These are phyloP conservation scores for Knufia petricola DNA, from an alignment of 2,329 filamentous ascomycete genomes.

Conservation along the genomic window DNA sequence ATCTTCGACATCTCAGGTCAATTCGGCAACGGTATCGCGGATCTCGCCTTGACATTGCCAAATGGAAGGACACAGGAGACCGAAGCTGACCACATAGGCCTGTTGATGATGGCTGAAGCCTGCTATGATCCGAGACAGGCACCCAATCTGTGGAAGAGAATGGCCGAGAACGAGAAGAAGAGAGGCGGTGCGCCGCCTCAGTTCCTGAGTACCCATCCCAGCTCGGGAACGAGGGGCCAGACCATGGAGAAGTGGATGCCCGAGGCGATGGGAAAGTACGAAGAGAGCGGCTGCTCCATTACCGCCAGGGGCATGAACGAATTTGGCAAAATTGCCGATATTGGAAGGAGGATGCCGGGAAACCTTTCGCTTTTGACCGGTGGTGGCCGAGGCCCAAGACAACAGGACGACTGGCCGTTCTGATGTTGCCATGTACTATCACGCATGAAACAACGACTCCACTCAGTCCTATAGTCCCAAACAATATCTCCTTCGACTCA, in stretches of 20 bases:
- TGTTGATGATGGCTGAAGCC: constrained; percentile 52
- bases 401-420: constrained; percentile 4
- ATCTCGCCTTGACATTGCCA: constrained; percentile 44
- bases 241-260: constrained; percentile 43
- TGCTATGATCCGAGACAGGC: constrained; percentile 52
- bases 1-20: constrained; percentile 34
- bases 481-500: too few relatives aligned
- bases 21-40: constrained; percentile 33
- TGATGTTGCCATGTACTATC: not conserved
- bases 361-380: not conserved
- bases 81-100: constrained; percentile 54
- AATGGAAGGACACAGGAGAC: constrained; percentile 50
- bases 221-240: constrained; percentile 45
- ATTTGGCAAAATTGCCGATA: constrained; percentile 14
- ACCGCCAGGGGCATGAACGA: constrained; percentile 16
- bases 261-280: constrained; percentile 32
- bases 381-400: not conserved
- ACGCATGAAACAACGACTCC: not conserved
- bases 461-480: too few relatives aligned
- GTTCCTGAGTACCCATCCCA: constrained; percentile 52
- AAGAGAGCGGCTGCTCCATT: constrained; percentile 31
- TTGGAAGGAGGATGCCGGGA: not conserved
- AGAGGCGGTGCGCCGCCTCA: constrained; percentile 37
- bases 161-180: constrained; percentile 39
- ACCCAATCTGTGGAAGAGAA: constrained; percentile 43